Conservation (phyloP, 2,329 filamentous ascomycete genomes). For the Ustulina deusta region DNA sequence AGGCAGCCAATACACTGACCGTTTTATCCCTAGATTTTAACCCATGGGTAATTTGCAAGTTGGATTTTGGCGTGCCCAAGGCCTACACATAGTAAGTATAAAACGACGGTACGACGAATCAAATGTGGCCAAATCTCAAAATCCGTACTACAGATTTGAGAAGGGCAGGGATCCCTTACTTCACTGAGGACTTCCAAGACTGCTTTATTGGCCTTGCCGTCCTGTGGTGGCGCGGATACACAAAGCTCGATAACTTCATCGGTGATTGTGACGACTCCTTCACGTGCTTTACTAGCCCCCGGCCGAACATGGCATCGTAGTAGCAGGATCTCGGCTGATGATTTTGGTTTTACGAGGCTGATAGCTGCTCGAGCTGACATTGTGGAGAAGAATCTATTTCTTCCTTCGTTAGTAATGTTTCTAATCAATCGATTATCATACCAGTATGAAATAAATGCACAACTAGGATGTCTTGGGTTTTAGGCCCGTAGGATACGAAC, state of each 20-base stretch:
- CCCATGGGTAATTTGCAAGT: conserved; percentile 71
- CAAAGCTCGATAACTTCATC: conserved; percentile 71
- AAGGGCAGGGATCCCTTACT: conserved; percentile 44
- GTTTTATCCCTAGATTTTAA: conserved; percentile 74
- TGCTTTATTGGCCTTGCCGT: conserved; percentile 77
- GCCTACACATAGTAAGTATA: conserved; percentile 55
- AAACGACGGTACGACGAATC: background rate
- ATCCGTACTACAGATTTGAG: no score
- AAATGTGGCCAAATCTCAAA: background rate
- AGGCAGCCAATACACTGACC: conserved; percentile 53
- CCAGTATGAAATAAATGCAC: background rate
- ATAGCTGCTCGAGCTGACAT: conserved; percentile 61
- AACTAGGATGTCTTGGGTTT: background rate
- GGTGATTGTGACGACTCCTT: conserved; percentile 69
- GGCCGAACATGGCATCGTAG: conserved; percentile 76
- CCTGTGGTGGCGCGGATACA: conserved; percentile 72
- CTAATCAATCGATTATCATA: background rate
- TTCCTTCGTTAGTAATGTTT: conserved; percentile 3
- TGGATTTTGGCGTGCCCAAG: conserved; percentile 72
- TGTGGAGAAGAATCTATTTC: background rate
- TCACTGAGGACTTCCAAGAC: conserved; percentile 72
- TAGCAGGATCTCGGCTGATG: conserved; percentile 60
- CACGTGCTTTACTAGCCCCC: conserved; percentile 69
- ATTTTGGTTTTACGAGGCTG: conserved; percentile 61
- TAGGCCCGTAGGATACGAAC: background rate